phyloP scores from a whole-genome alignment of 371 early-diverging fungal species.

The Dichotomocladium elegans region DNA sequence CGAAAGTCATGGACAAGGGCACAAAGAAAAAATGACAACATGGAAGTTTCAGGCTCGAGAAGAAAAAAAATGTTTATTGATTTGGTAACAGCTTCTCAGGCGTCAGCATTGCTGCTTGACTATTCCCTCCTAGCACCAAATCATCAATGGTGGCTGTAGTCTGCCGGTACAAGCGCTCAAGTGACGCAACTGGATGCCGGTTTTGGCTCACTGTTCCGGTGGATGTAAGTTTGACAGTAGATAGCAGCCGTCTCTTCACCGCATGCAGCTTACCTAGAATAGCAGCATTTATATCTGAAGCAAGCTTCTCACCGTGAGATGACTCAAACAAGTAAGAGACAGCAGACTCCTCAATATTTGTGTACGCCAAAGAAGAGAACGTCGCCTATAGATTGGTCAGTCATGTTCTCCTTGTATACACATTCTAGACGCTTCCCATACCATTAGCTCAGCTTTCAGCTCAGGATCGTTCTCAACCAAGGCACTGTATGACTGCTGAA shows the following conservation, averaged over 20 bases:
- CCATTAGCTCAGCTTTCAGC: slow-evolving; percentile 5
- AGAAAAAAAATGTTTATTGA: neutral
- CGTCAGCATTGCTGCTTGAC: slow-evolving; percentile 16
- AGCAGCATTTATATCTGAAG: slow-evolving; percentile 63
- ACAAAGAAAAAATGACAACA: neutral
- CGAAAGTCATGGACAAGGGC: neutral
- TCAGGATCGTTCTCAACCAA: slow-evolving; percentile 2
- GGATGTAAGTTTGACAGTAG: no score
- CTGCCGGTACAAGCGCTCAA: slow-evolving; percentile 25
- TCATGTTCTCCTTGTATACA: neutral
- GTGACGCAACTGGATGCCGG: slow-evolving; percentile 8
- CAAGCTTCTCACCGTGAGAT: slow-evolving; percentile 55
- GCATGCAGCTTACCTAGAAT: slow-evolving; percentile 51
- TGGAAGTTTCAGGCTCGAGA: neutral
- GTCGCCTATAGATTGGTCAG: slow-evolving; percentile 27
- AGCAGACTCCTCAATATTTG: slow-evolving; percentile 48
- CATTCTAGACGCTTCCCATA: slow-evolving; percentile 18
- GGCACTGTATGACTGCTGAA: slow-evolving; percentile 60
- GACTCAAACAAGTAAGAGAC: slow-evolving; percentile 50
- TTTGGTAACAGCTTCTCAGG: neutral
- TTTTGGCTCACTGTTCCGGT: slow-evolving; percentile 7
- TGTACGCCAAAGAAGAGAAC: slow-evolving; percentile 76
- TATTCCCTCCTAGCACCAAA: slow-evolving; percentile 13
- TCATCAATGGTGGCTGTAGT: slow-evolving; percentile 13
- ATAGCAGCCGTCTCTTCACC: neutral